Evolutionary conservation across 2,329 filamentous ascomycete genomes (phyloP).

Genomic region (Penicillium hordei): DNA sequence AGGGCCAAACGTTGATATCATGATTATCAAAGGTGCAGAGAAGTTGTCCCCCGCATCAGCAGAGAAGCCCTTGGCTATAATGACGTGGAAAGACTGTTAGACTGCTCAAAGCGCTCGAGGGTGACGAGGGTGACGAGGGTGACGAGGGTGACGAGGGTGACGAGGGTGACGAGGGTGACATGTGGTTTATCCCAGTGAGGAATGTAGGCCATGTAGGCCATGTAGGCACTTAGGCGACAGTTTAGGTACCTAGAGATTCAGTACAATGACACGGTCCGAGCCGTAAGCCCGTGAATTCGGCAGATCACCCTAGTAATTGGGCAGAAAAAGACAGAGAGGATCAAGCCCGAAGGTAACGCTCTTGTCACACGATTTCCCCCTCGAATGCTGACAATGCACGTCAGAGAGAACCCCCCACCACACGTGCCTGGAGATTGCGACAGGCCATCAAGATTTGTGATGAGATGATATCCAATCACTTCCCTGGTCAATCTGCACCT

Average conservation of each 20-base stretch:
- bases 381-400: slow-evolving; percentile 3
- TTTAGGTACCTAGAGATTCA: neutral
- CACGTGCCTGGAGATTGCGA: slow-evolving; percentile 3
- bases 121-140: neutral
- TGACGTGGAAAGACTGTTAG: slow-evolving; percentile 37
- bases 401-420: slow-evolving; percentile 10
- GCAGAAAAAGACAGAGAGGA: slow-evolving; percentile 26
- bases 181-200: neutral
- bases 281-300: slow-evolving; percentile 22
- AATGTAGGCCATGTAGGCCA: neutral
- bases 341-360: slow-evolving; percentile 8
- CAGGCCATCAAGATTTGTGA: neutral
- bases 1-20: slow-evolving; percentile 22
- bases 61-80: slow-evolving; percentile 13
- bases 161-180: neutral
- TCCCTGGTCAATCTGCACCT: slow-evolving; percentile 1
- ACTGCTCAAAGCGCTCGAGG: slow-evolving; percentile 19
- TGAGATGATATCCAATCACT: slow-evolving; percentile 1
- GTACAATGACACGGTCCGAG: slow-evolving; percentile 30
- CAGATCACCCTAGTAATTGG: slow-evolving; percentile 23
- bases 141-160: neutral
- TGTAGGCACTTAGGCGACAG: neutral
- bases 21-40: neutral
- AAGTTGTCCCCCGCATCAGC: slow-evolving; percentile 27
- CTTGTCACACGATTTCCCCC: slow-evolving; percentile 15